phyloP scores from a whole-genome alignment of 2,329 filamentous ascomycete genomes.

The Fusarium keratoplasticum region DNA sequence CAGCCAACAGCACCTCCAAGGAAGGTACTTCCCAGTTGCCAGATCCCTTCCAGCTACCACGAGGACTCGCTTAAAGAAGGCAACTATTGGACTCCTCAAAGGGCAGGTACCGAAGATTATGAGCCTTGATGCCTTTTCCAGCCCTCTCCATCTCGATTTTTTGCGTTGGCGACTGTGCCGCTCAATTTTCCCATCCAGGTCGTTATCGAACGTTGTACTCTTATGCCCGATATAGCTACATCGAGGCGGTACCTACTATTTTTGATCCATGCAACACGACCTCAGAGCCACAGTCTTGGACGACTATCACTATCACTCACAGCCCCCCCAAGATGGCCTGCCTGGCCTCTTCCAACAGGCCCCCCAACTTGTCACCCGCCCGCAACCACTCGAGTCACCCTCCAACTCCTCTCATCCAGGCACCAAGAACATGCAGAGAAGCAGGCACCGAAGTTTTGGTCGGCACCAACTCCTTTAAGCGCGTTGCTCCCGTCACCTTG shows the following conservation, averaged over 20 bases:
- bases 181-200: neutral
- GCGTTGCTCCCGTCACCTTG: slow-evolving; percentile 7
- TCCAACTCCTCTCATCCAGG: slow-evolving; percentile 14
- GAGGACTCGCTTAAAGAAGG: neutral
- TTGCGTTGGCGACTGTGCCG: slow-evolving; percentile 7
- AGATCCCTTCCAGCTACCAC: neutral
- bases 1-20: neutral
- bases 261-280: slow-evolving; percentile 28
- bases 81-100: neutral
- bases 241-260: slow-evolving; percentile 4
- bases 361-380: slow-evolving; percentile 24
- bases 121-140: neutral
- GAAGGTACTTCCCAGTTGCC: neutral
- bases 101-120: neutral
- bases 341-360: slow-evolving; percentile 11
- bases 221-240: slow-evolving; percentile 13
- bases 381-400: slow-evolving; percentile 26
- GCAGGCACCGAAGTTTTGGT: slow-evolving; percentile 23
- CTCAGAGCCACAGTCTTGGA: slow-evolving; percentile 14
- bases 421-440: slow-evolving; percentile 33
- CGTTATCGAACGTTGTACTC: slow-evolving; percentile 12
- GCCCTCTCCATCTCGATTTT: neutral
- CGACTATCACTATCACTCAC: slow-evolving; percentile 31
- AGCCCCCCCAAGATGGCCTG: slow-evolving; percentile 24
- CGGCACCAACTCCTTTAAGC: slow-evolving; percentile 11